phyloP scores from a whole-genome alignment of 2,329 filamentous ascomycete genomes.

The Nemania bipapillata region DNA sequence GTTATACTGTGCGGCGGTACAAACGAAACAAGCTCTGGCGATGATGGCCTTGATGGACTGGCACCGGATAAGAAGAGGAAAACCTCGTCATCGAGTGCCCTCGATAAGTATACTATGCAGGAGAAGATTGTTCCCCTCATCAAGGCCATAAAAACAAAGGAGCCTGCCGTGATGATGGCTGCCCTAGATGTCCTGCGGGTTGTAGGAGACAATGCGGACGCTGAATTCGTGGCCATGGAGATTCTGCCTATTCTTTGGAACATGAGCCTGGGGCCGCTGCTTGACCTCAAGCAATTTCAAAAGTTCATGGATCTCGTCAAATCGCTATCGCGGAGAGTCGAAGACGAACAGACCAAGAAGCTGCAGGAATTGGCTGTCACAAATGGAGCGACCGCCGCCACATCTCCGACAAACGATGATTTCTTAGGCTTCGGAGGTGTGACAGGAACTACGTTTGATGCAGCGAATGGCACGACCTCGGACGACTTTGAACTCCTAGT shows the following conservation, averaged over 20 bases:
- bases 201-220: conserved; percentile 82
- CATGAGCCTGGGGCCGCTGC: conserved; percentile 88
- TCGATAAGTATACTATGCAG: conserved; percentile 98
- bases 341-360: conserved; percentile 88
- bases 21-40: conserved; percentile 59
- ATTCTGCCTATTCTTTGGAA: conserved; percentile 89
- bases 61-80: conserved; percentile 67
- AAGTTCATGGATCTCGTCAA: conserved; percentile 91
- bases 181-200: conserved; percentile 85
- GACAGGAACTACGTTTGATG: conserved; percentile 69
- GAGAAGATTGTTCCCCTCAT: conserved; percentile 94
- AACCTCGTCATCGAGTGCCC: conserved; percentile 75
- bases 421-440: conserved; percentile 76
- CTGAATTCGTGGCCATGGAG: conserved; percentile 91
- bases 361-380: conserved; percentile 79
- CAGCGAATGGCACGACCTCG: conserved; percentile 64
- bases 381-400: conserved; percentile 60
- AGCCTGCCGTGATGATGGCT: conserved; percentile 97
- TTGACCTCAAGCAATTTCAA: conserved; percentile 88
- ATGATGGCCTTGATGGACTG: conserved; percentile 82
- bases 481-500: conserved; percentile 91
- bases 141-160: conserved; percentile 95
- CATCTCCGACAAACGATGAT: conserved; percentile 68
- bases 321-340: conserved; percentile 78
- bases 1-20: conserved; percentile 86